Evolutionary conservation across 1,139 yeast species (phyloP), one percentile per base, ranked within the genome.

Genomic region (Yamadazyma taylorii): DNA sequence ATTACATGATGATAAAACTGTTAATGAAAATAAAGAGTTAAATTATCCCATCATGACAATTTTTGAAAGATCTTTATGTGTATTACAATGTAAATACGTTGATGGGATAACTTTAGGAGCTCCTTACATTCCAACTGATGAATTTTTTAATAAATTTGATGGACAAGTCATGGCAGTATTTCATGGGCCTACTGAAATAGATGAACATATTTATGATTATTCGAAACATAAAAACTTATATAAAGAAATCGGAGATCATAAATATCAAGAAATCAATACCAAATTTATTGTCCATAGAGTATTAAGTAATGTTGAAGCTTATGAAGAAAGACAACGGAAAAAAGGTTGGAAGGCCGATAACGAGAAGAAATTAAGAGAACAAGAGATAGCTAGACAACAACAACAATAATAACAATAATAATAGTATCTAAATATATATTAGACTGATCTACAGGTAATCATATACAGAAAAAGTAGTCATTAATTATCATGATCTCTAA

Each of bases 11-110:
- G 95, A 86, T 56, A 50, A 53, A 21, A 69, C 75, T 17, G 77
- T 81, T 35, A 81, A 83, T 59, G 50, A 55, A 38, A 66, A 70
- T 53, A 81, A 82, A 54, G 90, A 90, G 8, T 63, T 72, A 39
- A 81, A 81, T 56, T 79, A 80, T 53, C 95, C 96, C 13, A 81
- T 89, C 35, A 92, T 92, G 97, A 88, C 85, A 53, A 53, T 85
- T 19, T 77, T 84, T 44, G 97, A 92, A 59, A 76, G 97, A 47
- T 77, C 92, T 0, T 66, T 92, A 45, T 88, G 96, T 60, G 92
- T 88, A 8, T 66, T 92, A 50, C 96, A 90, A 59, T 88, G 97
- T 61, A 75, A 76, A 41, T 85, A 83, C 49, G 90, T 90, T 21
- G 95, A 89, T 55, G 88, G 85, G 0, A 71, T 88, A 9, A 64